A percentile compares a stretch with the other conserved stretches of the same genome.
These are phyloP conservation scores for Hortaea werneckii DNA, from an alignment of 2,329 filamentous ascomycete species.

Conservation along the genomic window DNA sequence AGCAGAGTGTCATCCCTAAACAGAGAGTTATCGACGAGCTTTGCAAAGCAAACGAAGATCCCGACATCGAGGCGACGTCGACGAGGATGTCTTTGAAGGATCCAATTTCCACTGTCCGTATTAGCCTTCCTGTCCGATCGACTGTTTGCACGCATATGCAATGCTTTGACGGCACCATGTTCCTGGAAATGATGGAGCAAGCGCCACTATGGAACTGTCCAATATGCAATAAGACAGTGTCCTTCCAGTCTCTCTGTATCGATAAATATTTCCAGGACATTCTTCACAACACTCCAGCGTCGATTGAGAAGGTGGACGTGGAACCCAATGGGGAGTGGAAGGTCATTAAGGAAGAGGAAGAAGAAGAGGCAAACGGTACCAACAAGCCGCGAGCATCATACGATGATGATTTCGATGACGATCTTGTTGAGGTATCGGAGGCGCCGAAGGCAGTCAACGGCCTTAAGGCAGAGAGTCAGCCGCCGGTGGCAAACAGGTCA, in stretches of 20 bases:
- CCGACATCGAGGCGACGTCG: slow-evolving; percentile 82
- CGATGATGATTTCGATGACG: slow-evolving; percentile 34
- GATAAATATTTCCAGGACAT: slow-evolving; percentile 92
- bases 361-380: slow-evolving; percentile 27
- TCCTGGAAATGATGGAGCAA: slow-evolving; percentile 89
- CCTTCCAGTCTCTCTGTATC: slow-evolving; percentile 72
- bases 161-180: slow-evolving; percentile 89
- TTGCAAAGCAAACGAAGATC: slow-evolving; percentile 63
- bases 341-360: slow-evolving; percentile 34
- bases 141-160: slow-evolving; percentile 77
- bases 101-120: slow-evolving; percentile 75
- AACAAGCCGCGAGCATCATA: slow-evolving; percentile 23
- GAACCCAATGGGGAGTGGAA: slow-evolving; percentile 79
- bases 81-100: slow-evolving; percentile 86
- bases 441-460: slow-evolving; percentile 21
- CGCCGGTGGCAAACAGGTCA: slow-evolving; percentile 14
- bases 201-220: slow-evolving; percentile 95
- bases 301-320: slow-evolving; percentile 76
- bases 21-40: slow-evolving; percentile 71
- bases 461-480: slow-evolving; percentile 29
- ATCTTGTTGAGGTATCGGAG: slow-evolving; percentile 36
- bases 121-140: slow-evolving; percentile 70
- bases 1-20: slow-evolving; percentile 64
- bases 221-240: slow-evolving; percentile 74
- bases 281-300: slow-evolving; percentile 58